phyloP scores from a whole-genome alignment of 495 filamentous ascomycete species.

The Pyrenula massariospora region DNA sequence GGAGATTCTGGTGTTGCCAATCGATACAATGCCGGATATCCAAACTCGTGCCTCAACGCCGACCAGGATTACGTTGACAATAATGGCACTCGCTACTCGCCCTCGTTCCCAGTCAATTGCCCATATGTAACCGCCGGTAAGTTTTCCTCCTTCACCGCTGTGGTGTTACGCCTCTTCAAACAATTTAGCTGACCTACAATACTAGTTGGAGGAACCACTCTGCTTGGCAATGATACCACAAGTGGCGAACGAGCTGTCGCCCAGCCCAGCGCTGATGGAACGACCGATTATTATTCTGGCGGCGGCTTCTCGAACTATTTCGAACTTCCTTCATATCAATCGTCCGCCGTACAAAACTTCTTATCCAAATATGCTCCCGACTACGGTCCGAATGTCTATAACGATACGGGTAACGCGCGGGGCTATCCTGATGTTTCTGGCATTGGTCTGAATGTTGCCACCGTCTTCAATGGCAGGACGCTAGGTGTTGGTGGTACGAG shows the following conservation, averaged over 20 bases:
- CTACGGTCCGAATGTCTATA: slow-evolving; percentile 30
- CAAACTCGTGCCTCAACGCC: slow-evolving; percentile 23
- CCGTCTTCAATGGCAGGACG: slow-evolving; percentile 27
- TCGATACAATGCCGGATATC: slow-evolving; percentile 20
- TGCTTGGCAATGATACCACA: slow-evolving; percentile 19
- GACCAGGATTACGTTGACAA: slow-evolving; percentile 34
- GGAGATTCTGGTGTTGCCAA: slow-evolving; percentile 49
- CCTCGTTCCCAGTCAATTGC: slow-evolving; percentile 38
- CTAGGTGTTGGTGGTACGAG: slow-evolving; percentile 42
- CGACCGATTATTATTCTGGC: slow-evolving; percentile 37
- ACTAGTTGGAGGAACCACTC: slow-evolving; percentile 36
- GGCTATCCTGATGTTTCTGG: slow-evolving; percentile 54
- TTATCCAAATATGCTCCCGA: slow-evolving; percentile 32
- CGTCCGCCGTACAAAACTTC: slow-evolving; percentile 35
- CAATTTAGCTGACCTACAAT: too few relatives aligned
- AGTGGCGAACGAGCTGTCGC: slow-evolving; percentile 29
- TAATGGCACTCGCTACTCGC: slow-evolving; percentile 29
- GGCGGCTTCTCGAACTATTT: slow-evolving; percentile 65
- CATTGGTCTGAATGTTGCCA: slow-evolving; percentile 43
- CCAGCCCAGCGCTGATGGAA: not conserved
- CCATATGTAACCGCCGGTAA: slow-evolving; percentile 41
- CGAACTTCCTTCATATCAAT: slow-evolving; percentile 44
- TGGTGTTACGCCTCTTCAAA: too few relatives aligned
- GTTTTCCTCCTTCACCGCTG: too few relatives aligned
- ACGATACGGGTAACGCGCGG: slow-evolving; percentile 48